phyloP scores from a whole-genome alignment of 2,329 filamentous ascomycete species.

The Delphinella strobiligena region DNA sequence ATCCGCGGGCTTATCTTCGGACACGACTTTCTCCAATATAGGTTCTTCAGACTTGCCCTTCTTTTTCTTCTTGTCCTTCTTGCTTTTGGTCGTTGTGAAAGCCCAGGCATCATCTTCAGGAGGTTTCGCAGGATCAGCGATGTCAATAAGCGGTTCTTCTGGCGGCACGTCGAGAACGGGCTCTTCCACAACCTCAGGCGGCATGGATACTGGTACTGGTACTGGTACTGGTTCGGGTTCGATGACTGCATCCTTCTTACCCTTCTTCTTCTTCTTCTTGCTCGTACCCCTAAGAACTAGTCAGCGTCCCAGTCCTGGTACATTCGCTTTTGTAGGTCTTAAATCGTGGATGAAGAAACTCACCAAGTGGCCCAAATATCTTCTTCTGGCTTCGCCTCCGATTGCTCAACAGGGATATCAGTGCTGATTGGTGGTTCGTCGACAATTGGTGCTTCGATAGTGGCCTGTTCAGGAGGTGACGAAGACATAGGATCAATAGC shows the following conservation, averaged over 20 bases:
- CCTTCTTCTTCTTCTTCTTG: constrained; percentile 46
- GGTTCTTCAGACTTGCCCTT: constrained; percentile 32
- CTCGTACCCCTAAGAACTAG: too few relatives aligned
- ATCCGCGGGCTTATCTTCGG: not conserved
- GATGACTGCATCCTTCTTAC: constrained; percentile 35
- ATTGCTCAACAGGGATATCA: constrained; percentile 6
- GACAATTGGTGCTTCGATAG: too few relatives aligned
- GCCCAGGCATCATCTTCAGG: constrained; percentile 17
- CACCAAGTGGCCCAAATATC: constrained; percentile 19
- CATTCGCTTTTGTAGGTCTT: too few relatives aligned
- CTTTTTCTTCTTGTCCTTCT: constrained; percentile 40
- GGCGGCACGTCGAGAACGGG: constrained; percentile 1
- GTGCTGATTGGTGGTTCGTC: too few relatives aligned
- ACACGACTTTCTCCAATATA: constrained; percentile 8
- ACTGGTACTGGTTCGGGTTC: constrained; percentile 36
- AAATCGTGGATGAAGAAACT: too few relatives aligned
- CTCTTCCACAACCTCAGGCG: constrained; percentile 23
- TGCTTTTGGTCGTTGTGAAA: constrained; percentile 33
- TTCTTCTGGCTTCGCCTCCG: constrained; percentile 19
- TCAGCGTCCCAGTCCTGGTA: too few relatives aligned
- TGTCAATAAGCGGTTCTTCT: not conserved
- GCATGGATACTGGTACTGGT: constrained; percentile 28
- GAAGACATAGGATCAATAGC: too few relatives aligned
- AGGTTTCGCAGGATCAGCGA: constrained; percentile 9
- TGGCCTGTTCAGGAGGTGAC: too few relatives aligned